These are phyloP conservation scores for Cymbopogon flexuosus DNA, from an alignment of 202 grass and related monocot genomes.

Conservation along the genomic window DNA sequence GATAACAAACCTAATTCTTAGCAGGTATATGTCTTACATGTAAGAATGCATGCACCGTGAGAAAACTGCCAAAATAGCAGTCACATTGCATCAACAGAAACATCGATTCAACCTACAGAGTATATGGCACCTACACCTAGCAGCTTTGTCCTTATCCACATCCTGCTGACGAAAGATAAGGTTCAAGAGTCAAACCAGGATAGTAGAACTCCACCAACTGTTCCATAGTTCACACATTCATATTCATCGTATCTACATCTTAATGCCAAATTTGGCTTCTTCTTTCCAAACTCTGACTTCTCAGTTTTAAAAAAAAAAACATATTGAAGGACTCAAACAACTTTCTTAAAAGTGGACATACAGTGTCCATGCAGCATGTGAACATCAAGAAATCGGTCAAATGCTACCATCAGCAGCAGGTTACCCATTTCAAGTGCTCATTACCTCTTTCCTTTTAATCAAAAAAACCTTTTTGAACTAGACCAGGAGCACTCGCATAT, in stretches of 20 bases:
- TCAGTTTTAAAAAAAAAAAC: constrained; percentile 2
- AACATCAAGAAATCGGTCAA: constrained; percentile 3
- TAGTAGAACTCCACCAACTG: not conserved
- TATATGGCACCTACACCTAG: constrained; percentile 9
- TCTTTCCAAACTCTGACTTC: constrained; percentile 15
- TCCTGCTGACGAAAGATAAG: not conserved
- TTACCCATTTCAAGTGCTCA: not conserved
- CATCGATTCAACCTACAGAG: constrained; percentile 15
- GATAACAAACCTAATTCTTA: not conserved
- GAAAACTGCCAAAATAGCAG: constrained; percentile 23
- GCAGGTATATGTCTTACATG: not conserved
- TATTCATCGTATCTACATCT: not conserved
- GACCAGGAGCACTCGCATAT: not conserved
- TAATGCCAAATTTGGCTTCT: constrained; percentile 32
- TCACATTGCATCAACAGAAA: constrained; percentile 31
- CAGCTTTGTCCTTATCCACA: constrained; percentile 33
- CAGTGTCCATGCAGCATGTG: not conserved
- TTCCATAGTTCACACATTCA: constrained; percentile 5
- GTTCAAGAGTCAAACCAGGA: constrained; percentile 14
- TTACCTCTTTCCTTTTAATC: not conserved
- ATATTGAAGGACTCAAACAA: not conserved
- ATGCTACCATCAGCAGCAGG: constrained; percentile 9
- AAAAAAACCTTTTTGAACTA: not conserved
- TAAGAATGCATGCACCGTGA: constrained; percentile 7
- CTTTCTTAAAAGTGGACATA: not conserved